A percentile compares a stretch with the other conserved stretches of the same genome.
These are phyloP conservation scores for Stephania japonica DNA, from an alignment of 164 flowering plant species.

Conservation along the genomic window DNA sequence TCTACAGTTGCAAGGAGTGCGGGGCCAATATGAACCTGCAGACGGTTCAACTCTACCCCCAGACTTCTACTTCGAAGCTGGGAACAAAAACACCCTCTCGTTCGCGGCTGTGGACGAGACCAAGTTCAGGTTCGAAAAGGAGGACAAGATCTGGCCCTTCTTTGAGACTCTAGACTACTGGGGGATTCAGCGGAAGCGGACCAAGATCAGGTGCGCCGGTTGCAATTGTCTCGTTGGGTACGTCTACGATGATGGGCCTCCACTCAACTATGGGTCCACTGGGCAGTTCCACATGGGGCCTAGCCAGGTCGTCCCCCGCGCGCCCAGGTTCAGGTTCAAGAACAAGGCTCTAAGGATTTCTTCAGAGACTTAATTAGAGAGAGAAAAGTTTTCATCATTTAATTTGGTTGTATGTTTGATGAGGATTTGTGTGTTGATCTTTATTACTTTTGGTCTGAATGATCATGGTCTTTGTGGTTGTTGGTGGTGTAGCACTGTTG, in stretches of 20 bases:
- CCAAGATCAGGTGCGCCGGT: conserved; percentile 61
- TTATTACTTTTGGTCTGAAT: too few species aligned
- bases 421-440: too few species aligned
- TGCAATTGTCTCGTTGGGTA: conserved; percentile 67
- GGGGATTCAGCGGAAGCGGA: conserved; percentile 85
- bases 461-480: too few species aligned
- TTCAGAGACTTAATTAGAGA: conserved; percentile 14
- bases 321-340: conserved; percentile 82
- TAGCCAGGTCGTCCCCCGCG: conserved; percentile 86
- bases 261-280: conserved; percentile 44
- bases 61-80: conserved; percentile 85
- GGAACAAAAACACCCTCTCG: conserved; percentile 83
- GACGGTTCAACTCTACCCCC: conserved; percentile 58
- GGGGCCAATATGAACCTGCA: conserved; percentile 56
- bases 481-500: too few species aligned
- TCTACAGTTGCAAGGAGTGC: conserved; percentile 73
- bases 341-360: conserved; percentile 49
- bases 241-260: conserved; percentile 92
- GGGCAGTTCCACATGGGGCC: conserved; percentile 89
- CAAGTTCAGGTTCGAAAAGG: conserved; percentile 64
- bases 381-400: not conserved
- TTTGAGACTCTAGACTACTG: conserved; percentile 91
- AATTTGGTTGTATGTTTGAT: too few species aligned
- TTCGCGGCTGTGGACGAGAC: conserved; percentile 56
- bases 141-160: conserved; percentile 85